These are phyloP conservation scores for Verticillium tricorpus DNA, from an alignment of 2,329 filamentous ascomycete species.

Conservation along the genomic window DNA sequence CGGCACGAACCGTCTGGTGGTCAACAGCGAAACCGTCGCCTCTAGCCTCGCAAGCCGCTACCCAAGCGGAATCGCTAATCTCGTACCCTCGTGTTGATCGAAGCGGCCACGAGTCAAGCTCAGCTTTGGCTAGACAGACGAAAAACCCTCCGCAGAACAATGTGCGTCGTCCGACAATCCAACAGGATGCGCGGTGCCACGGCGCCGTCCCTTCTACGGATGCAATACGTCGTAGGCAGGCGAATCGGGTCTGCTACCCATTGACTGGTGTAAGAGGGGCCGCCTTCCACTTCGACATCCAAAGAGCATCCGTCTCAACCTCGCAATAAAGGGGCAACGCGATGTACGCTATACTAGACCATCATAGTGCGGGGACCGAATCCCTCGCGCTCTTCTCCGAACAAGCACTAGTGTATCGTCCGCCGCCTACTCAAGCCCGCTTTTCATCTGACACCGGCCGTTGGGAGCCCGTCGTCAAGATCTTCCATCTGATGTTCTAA, in stretches of 20 bases:
- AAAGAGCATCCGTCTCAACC: not conserved
- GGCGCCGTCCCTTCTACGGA: not conserved
- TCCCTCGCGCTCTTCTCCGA: not conserved
- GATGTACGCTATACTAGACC: not conserved
- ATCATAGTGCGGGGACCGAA: not conserved
- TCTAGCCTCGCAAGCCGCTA: not conserved
- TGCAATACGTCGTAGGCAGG: not conserved
- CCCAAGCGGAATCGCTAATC: not conserved
- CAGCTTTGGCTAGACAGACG: not conserved
- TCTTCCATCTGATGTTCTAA: not conserved
- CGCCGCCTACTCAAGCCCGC: not conserved
- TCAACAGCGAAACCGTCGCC: not conserved
- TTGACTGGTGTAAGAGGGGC: not conserved
- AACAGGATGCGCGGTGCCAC: not conserved
- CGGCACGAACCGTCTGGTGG: not conserved
- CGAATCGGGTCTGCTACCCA: not conserved
- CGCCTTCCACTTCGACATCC: not conserved
- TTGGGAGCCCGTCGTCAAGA: not conserved
- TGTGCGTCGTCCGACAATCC: no score
- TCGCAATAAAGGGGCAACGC: not conserved
- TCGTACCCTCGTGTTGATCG: not conserved
- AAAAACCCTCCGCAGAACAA: not conserved
- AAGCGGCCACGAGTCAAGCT: not conserved
- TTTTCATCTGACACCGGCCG: not conserved
- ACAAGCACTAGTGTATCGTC: not conserved